Evolutionary conservation across 2,329 filamentous ascomycete species (phyloP), one percentile per base, ranked within the genome.

Genomic region (Lecanicillium sp.): DNA sequence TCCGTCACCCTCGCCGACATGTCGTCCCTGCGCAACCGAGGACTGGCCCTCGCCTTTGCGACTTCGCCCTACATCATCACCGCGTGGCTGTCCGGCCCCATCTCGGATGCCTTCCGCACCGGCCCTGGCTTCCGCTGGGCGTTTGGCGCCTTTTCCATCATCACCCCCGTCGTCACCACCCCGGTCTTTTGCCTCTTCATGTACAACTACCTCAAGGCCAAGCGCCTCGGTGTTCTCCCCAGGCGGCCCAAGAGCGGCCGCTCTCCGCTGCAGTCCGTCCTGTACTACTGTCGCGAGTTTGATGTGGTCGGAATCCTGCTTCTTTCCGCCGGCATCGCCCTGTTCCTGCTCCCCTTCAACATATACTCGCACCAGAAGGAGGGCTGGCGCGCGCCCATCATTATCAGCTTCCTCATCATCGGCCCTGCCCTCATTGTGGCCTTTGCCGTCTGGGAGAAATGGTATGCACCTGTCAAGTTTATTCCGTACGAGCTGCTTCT

Each of bases 1-100:
- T 69, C 72, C 44, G 71, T 84, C 14, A 74, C 83, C 49, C 74
- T 78, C 39, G 75, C 79, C 19, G 80, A 84, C 49, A 79, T 76
- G 37, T 55, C 49, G 6, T 36, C 36, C 0, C 40, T 59, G 7
- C 47, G 45, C 32, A 58, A 59, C 22, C 47, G 56, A 33, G 54
- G 51, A 4, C 37, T 60, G 5, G 53, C 49, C 17, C 55, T 51
- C 10, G 53, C 48, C 11, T 52, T 60, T 17, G 50, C 55, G 9
- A 50, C 49, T 2, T 49, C 55, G 7, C 55, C 61, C 1, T 62
- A 57, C 42, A 37, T 36, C n/a, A 69, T 72, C 41, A 81, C 78
- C 2, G 74, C 77, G 4, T 84, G 74, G 61, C 66, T 75, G 33
- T 74, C 77, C 3, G 68, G 74, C 2, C 68, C 64, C 20, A 70